Percentiles rank a stretch among this genome's conserved stretches.
These are phyloP conservation scores for Emiliania huxleyi DNA, from an alignment of 78 protist genomes.

Conservation along the genomic window DNA sequence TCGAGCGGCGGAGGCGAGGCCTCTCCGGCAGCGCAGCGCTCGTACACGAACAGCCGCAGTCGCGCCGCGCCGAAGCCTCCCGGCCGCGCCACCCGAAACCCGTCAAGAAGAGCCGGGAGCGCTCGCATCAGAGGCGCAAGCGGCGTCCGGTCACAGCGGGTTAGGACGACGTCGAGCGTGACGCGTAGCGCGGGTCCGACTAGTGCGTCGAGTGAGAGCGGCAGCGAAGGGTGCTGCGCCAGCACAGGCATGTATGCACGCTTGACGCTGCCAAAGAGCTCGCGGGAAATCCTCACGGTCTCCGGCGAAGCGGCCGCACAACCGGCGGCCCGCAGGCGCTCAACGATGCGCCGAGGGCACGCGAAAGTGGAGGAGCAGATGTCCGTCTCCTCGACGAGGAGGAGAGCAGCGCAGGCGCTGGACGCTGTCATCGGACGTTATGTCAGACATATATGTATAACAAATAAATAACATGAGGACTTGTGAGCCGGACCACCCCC, in stretches of 20 bases:
- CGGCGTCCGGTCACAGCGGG: not conserved
- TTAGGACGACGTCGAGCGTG: not conserved
- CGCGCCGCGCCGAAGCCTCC: not conserved
- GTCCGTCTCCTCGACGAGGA: too few species aligned
- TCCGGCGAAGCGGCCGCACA: too few species aligned
- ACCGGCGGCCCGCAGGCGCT: too few species aligned
- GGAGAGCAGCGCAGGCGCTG: too few species aligned
- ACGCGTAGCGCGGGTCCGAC: not conserved
- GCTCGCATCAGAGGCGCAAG: not conserved
- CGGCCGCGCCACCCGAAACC: not conserved
- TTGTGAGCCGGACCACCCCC: too few species aligned
- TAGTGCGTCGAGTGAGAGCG: not conserved
- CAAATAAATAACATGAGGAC: too few species aligned
- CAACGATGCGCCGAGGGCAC: too few species aligned
- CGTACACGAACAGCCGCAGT: not conserved
- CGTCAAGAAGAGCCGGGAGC: not conserved
- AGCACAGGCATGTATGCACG: not conserved
- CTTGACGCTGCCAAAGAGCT: not conserved
- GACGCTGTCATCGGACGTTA: too few species aligned
- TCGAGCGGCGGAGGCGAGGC: not conserved
- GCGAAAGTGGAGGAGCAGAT: too few species aligned
- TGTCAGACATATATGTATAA: too few species aligned
- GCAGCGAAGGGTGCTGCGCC: not conserved
- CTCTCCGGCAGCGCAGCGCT: not conserved
- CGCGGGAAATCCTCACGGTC: not conserved